Conservation (phyloP, 2,329 filamentous ascomycete species). For the Cladobotryum mycophilum region DNA sequence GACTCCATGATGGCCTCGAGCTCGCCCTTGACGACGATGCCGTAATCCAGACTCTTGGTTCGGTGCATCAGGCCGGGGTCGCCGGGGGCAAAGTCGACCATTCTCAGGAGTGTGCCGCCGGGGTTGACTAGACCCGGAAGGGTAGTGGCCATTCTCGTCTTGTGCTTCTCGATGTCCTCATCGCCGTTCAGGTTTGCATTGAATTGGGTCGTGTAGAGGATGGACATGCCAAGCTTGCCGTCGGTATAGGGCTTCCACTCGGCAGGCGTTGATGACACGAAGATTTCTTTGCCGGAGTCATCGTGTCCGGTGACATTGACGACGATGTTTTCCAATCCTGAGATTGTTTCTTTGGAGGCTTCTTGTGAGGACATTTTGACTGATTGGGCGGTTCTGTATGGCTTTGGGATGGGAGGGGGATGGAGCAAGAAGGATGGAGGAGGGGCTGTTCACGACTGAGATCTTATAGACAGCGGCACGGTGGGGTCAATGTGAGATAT, state of each 20-base stretch:
- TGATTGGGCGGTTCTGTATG: too few relatives aligned
- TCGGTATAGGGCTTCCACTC: slow-evolving; percentile 23
- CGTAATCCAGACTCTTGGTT: slow-evolving; percentile 49
- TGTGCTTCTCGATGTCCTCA: slow-evolving; percentile 34
- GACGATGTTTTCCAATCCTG: neutral
- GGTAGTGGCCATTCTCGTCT: slow-evolving; percentile 19
- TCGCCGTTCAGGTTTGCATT: slow-evolving; percentile 34
- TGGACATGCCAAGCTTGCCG: slow-evolving; percentile 30
- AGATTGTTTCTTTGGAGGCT: neutral
- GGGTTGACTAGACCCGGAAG: slow-evolving; percentile 26
- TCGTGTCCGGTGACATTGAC: slow-evolving; percentile 2
- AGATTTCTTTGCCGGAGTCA: neutral
- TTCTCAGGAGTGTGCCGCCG: slow-evolving; percentile 37
- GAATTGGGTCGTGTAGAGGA: slow-evolving; percentile 37
- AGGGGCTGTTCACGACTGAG: too few relatives aligned
- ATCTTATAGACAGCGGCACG: too few relatives aligned
- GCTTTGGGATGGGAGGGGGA: too few relatives aligned
- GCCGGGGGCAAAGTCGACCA: slow-evolving; percentile 42
- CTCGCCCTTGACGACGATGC: slow-evolving; percentile 47
- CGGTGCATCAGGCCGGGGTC: slow-evolving; percentile 41
- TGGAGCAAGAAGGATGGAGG: too few relatives aligned
- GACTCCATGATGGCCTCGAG: slow-evolving; percentile 46
- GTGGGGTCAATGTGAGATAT: too few relatives aligned
- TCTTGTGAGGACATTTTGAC: slow-evolving; percentile 2
- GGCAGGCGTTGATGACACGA: neutral